phyloP scores from a whole-genome alignment of 1,139 yeast species.

The Pichia cactophila region DNA sequence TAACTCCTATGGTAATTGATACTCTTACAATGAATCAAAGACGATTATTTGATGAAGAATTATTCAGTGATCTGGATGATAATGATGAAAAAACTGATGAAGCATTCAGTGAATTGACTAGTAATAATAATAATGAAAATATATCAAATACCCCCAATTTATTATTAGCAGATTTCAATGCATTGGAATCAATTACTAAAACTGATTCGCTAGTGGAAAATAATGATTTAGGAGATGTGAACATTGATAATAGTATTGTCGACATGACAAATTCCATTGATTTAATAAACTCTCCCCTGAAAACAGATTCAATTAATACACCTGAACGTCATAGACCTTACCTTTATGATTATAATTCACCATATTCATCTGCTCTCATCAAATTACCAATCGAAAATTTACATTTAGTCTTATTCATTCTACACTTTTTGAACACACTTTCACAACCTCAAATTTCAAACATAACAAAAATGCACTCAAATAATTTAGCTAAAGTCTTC shows the following conservation, averaged over 20 bases:
- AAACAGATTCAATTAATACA: neutral
- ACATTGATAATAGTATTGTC: constrained; percentile 1
- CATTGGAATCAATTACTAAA: neutral
- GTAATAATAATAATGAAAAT: neutral
- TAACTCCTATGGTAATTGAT: constrained; percentile 19
- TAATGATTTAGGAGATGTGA: neutral
- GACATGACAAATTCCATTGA: constrained; percentile 5
- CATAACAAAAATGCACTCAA: constrained; percentile 27
- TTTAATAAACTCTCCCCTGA: constrained; percentile 2
- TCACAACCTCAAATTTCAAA: constrained; percentile 18
- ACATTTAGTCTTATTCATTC: constrained; percentile 24
- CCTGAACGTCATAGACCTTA: neutral
- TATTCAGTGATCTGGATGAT: constrained; percentile 10
- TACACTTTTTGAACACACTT: constrained; percentile 23
- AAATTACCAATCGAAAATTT: constrained; percentile 24
- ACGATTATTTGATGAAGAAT: neutral
- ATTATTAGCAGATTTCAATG: neutral
- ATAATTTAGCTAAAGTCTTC: constrained; percentile 28
- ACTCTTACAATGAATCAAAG: constrained; percentile 3
- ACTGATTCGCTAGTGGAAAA: neutral
- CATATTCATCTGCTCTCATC: constrained; percentile 8
- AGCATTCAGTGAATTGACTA: neutral
- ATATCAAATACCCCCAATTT: neutral
- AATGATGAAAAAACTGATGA: neutral
- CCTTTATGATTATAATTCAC: constrained; percentile 1